Percentiles rank a stretch among this genome's conserved stretches.
Evolutionary conservation across 139 green algal genomes (phyloP).

Genomic region (Zygnema circumcarinatum): DNA sequence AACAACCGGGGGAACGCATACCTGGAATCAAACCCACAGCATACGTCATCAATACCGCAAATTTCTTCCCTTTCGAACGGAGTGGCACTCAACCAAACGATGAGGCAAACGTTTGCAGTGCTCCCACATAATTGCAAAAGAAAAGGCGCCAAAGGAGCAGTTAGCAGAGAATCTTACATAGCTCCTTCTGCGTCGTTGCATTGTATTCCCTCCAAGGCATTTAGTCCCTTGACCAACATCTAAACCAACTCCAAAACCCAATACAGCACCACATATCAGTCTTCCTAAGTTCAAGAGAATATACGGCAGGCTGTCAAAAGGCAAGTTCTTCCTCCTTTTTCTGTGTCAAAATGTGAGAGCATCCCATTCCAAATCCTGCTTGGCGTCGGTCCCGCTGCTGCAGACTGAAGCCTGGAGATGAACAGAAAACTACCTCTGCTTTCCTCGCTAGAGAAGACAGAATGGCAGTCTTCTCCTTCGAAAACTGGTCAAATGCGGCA

Average conservation of each 20-base stretch:
- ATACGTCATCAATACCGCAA: no score
- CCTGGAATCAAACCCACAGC: no score
- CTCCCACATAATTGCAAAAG: no score
- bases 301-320: no score
- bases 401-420: not conserved
- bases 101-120: no score
- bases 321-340: no score
- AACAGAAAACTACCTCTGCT: slow-evolving; percentile 61
- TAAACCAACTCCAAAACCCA: slow-evolving; percentile 20
- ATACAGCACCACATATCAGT: not conserved
- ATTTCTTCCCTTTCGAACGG: no score
- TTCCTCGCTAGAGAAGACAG: slow-evolving; percentile 82
- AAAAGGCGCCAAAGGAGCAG: slow-evolving; percentile 49
- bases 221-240: slow-evolving; percentile 69
- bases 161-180: slow-evolving; percentile 66
- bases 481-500: slow-evolving; percentile 27
- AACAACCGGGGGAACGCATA: slow-evolving; percentile 59
- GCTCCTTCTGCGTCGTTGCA: slow-evolving; percentile 85
- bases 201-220: slow-evolving; percentile 85
- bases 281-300: not conserved
- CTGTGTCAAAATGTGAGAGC: no score
- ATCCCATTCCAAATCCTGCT: no score
- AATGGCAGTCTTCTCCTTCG: slow-evolving; percentile 67
- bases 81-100: no score
- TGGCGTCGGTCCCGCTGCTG: no score